These are phyloP conservation scores for Sugiyamaella qingdaonensis DNA, from an alignment of 805 yeast genomes.

Conservation along the genomic window DNA sequence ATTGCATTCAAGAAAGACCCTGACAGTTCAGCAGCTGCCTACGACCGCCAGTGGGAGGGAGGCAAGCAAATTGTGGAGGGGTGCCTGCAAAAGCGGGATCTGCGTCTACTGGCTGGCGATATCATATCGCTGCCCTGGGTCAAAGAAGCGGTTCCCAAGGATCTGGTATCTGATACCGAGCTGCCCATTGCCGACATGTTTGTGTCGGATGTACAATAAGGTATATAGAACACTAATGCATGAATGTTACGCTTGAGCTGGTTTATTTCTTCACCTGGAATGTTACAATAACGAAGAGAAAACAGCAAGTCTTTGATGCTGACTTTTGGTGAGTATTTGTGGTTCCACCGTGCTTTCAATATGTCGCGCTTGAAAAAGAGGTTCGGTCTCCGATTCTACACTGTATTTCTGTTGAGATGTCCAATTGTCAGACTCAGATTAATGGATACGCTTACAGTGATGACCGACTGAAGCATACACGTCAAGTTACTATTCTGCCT, in stretches of 20 bases:
- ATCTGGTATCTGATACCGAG: not conserved
- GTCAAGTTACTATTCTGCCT: too few relatives aligned
- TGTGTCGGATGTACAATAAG: not conserved
- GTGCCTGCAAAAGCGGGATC: constrained; percentile 47
- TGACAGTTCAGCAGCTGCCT: constrained; percentile 14
- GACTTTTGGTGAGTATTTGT: too few relatives aligned
- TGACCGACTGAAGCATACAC: too few relatives aligned
- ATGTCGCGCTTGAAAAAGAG: too few relatives aligned
- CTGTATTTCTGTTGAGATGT: too few relatives aligned
- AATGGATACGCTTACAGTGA: too few relatives aligned
- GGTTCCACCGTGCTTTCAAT: too few relatives aligned
- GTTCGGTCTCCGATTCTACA: too few relatives aligned
- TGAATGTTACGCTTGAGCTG: not conserved
- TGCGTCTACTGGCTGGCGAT: constrained; percentile 34
- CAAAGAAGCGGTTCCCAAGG: constrained; percentile 8
- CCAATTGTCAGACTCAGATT: too few relatives aligned
- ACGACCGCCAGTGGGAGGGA: constrained; percentile 38
- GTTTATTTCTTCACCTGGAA: not conserved
- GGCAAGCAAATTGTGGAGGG: constrained; percentile 50
- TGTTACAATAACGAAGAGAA: not conserved
- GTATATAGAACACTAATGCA: not conserved
- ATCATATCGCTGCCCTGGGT: constrained; percentile 22
- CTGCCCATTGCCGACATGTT: constrained; percentile 5
- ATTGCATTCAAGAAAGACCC: constrained; percentile 39
- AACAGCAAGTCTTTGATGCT: too few relatives aligned